Conservation (phyloP, 768 basidiomycete species). For the Lentinula boryana region DNA sequence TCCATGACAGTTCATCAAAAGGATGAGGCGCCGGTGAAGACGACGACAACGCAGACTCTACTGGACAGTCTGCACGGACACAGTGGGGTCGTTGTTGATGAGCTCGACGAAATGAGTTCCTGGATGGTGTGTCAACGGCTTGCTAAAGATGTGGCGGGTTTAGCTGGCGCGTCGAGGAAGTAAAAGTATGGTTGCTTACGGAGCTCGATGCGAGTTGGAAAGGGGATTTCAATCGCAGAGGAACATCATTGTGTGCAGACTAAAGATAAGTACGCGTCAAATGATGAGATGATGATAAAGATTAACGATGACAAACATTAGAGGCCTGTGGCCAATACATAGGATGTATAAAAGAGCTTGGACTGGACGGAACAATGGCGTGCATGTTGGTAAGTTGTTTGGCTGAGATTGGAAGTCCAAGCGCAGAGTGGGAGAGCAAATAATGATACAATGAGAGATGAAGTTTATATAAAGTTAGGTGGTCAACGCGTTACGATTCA, state of each 20-base stretch:
- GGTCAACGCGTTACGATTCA: background rate
- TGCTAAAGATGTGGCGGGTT: slow-evolving; percentile 6
- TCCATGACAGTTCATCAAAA: slow-evolving; percentile 69
- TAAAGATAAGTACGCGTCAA: background rate
- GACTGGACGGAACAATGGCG: slow-evolving; percentile 16
- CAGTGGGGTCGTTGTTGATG: slow-evolving; percentile 35
- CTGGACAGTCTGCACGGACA: slow-evolving; percentile 32
- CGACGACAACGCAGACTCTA: slow-evolving; percentile 23
- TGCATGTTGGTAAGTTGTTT: slow-evolving; percentile 1
- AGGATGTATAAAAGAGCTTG: slow-evolving; percentile 21
- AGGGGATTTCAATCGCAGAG: slow-evolving; percentile 17
- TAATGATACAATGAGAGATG: slow-evolving; percentile 4
- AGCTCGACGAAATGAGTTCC: slow-evolving; percentile 32
- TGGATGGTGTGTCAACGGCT: slow-evolving; percentile 12
- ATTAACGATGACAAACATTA: slow-evolving; percentile 13
- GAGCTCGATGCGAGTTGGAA: slow-evolving; percentile 15
- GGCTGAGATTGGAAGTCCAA: slow-evolving; percentile 16
- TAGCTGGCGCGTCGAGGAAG: background rate
- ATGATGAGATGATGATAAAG: background rate
- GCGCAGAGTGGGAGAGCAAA: slow-evolving; percentile 1
- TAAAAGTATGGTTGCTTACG: background rate
- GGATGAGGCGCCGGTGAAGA: slow-evolving; percentile 13
- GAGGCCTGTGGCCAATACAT: slow-evolving; percentile 18
- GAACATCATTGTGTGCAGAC: slow-evolving; percentile 6
- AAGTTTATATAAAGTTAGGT: background rate